phyloP scores from a whole-genome alignment of 495 filamentous ascomycete species.

The Halenospora varia region DNA sequence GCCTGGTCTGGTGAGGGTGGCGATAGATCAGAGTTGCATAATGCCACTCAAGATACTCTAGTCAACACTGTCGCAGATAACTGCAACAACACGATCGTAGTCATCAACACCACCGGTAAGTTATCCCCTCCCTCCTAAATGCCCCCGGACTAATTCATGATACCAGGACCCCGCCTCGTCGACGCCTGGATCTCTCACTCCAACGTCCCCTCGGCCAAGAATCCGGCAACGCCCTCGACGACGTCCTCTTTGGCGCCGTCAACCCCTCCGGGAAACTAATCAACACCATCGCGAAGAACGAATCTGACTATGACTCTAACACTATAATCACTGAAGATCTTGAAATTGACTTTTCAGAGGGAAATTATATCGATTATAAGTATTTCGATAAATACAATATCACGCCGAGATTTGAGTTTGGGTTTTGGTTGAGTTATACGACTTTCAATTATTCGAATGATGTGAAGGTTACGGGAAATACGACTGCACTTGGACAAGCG shows the following conservation, averaged over 20 bases:
- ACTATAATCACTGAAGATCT: constrained; percentile 19
- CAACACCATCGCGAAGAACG: constrained; percentile 63
- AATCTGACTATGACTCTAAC: constrained; percentile 46
- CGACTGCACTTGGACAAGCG: constrained; percentile 40
- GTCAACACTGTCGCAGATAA: constrained; percentile 48
- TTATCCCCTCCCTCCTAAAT: constrained; percentile 63
- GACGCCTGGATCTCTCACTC: constrained; percentile 53
- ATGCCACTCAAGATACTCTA: constrained; percentile 65
- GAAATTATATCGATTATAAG: constrained; percentile 61
- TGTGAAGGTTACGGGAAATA: constrained; percentile 58
- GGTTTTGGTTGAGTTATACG: constrained; percentile 76
- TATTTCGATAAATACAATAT: constrained; percentile 57
- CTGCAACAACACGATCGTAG: constrained; percentile 58
- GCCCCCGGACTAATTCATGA: too few relatives aligned
- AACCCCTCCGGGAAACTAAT: constrained; percentile 62
- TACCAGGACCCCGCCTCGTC: constrained; percentile 61
- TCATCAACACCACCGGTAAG: constrained; percentile 56
- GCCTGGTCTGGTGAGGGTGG: constrained; percentile 79
- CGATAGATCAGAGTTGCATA: constrained; percentile 85
- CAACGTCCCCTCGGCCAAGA: constrained; percentile 59
- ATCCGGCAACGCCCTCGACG: constrained; percentile 48
- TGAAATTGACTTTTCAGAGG: constrained; percentile 51
- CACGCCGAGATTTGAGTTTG: constrained; percentile 63
- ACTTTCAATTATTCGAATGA: constrained; percentile 66
- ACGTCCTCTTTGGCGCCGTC: constrained; percentile 54